phyloP scores from a whole-genome alignment of 106 monocot species.

The Phalaenopsis aphrodite region DNA sequence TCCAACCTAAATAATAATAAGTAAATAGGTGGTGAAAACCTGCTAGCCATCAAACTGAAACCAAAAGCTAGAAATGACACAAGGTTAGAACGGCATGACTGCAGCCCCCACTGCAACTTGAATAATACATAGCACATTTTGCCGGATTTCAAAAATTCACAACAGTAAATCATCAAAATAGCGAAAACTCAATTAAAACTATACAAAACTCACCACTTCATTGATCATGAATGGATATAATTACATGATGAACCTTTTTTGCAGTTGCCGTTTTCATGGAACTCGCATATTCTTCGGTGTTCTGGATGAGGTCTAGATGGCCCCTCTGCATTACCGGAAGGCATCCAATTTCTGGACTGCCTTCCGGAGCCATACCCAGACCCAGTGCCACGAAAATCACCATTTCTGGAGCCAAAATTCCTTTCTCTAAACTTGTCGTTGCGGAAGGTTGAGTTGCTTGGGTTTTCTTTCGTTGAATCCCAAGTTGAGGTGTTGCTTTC shows the following conservation, averaged over 20 bases:
- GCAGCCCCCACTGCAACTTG: neutral
- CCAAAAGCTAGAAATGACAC: neutral
- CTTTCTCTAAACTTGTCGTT: slow-evolving; percentile 19
- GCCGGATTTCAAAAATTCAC: neutral
- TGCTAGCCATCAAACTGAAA: neutral
- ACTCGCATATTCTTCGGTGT: neutral
- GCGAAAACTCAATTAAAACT: neutral
- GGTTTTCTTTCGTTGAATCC: slow-evolving; percentile 21
- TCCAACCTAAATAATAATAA: neutral
- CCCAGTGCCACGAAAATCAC: slow-evolving; percentile 4
- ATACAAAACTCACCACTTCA: neutral
- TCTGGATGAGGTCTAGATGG: slow-evolving; percentile 9
- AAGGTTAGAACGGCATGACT: neutral
- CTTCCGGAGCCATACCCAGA: slow-evolving; percentile 20
- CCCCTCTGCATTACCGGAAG: slow-evolving; percentile 15
- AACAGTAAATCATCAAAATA: neutral
- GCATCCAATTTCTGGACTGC: slow-evolving; percentile 17
- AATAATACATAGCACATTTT: neutral
- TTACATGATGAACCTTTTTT: neutral
- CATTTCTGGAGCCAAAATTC: slow-evolving; percentile 18
- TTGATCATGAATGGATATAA: neutral
- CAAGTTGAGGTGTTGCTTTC: slow-evolving; percentile 19
- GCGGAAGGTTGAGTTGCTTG: slow-evolving; percentile 12
- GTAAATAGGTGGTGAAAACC: neutral
- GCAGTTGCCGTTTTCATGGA: neutral